These are phyloP conservation scores for Allantophomopsis lycopodina DNA, from an alignment of 2,329 filamentous ascomycete species.

Conservation along the genomic window DNA sequence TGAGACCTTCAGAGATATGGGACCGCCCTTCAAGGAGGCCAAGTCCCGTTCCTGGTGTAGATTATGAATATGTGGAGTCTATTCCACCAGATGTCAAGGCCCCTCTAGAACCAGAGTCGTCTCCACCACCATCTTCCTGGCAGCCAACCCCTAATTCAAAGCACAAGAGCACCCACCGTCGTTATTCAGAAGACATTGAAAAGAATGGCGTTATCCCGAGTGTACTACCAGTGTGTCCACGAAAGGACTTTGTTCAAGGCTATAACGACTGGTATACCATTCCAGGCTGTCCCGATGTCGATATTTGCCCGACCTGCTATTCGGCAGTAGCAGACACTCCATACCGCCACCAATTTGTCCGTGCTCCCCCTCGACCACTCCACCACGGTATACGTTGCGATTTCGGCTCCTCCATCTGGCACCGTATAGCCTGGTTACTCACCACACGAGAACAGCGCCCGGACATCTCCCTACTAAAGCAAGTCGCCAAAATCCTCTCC, in stretches of 20 bases:
- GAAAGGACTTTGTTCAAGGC: constrained; percentile 45
- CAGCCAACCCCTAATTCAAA: constrained; percentile 4
- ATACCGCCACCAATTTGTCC: constrained; percentile 54
- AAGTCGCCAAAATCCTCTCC: constrained; percentile 50
- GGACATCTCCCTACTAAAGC: constrained; percentile 56
- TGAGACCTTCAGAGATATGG: too few species aligned
- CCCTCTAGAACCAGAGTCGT: not conserved
- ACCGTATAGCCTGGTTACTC: constrained; percentile 71
- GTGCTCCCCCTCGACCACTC: constrained; percentile 40
- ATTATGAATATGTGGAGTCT: not conserved
- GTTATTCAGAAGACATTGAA: constrained; percentile 38
- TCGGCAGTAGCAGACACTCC: constrained; percentile 54
- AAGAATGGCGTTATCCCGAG: constrained; percentile 25
- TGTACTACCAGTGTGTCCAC: constrained; percentile 52
- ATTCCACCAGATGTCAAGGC: constrained; percentile 8
- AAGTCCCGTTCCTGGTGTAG: too few species aligned
- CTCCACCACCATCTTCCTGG: constrained; percentile 1
- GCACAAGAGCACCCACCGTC: constrained; percentile 29
- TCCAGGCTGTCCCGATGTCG: constrained; percentile 53
- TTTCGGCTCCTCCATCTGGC: constrained; percentile 67
- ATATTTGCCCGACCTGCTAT: constrained; percentile 73
- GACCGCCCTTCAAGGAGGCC: too few species aligned
- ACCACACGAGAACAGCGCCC: constrained; percentile 55
- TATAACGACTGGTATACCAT: constrained; percentile 74
- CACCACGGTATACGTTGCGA: constrained; percentile 54